These are phyloP conservation scores for Amauroascus niger DNA, from an alignment of 2,329 filamentous ascomycete genomes.

Conservation along the genomic window DNA sequence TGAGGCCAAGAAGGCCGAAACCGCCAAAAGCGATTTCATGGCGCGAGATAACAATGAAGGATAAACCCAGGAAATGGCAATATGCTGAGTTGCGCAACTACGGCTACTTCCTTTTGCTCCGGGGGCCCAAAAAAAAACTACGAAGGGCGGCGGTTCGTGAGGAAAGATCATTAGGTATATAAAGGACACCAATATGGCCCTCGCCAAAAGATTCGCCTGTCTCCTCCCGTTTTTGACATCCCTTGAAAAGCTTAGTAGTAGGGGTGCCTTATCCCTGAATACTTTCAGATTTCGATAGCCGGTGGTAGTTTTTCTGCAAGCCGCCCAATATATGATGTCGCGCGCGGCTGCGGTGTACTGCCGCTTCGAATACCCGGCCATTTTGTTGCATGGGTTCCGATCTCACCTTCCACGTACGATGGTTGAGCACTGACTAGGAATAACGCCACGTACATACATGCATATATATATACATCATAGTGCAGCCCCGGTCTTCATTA, in stretches of 20 bases:
- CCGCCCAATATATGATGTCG: background rate
- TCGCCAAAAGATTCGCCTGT: background rate
- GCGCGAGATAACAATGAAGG: background rate
- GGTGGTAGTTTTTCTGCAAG: background rate
- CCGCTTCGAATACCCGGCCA: conserved; percentile 1
- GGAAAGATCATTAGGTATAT: background rate
- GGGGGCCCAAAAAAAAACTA: background rate
- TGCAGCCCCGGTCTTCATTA: background rate
- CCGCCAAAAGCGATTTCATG: conserved; percentile 7
- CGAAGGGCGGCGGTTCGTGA: background rate
- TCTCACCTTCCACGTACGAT: background rate
- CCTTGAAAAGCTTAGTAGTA: background rate
- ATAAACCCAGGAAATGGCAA: background rate
- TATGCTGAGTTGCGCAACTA: background rate
- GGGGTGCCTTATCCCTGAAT: background rate
- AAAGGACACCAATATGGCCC: background rate
- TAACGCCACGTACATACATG: background rate
- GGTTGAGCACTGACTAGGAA: background rate
- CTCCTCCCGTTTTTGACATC: background rate
- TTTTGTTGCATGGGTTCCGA: background rate
- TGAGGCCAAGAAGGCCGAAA: conserved; percentile 8
- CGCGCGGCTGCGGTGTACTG: background rate
- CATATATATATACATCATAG: background rate
- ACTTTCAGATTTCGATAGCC: no score
- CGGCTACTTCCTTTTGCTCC: background rate